These are phyloP conservation scores for Pleurotus ostreatus DNA, from an alignment of 768 basidiomycete species.

Conservation along the genomic window DNA sequence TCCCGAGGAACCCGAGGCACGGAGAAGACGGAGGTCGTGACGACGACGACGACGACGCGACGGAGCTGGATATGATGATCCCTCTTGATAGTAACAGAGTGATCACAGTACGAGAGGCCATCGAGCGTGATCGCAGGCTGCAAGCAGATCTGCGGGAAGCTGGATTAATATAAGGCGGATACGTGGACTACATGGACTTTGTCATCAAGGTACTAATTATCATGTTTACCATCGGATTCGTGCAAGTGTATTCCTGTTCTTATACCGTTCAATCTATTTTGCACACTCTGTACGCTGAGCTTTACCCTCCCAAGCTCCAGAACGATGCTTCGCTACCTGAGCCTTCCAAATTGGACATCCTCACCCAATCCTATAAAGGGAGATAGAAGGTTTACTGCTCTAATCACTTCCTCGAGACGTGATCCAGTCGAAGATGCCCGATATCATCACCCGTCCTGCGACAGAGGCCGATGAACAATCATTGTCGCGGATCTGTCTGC, in stretches of 20 bases:
- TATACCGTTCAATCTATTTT: constrained; percentile 1
- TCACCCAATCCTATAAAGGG: no score
- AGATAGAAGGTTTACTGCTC: no score
- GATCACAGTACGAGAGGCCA: constrained; percentile 38
- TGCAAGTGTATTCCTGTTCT: not conserved
- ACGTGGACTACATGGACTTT: not conserved
- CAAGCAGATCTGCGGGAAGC: constrained; percentile 59
- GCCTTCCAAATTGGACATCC: no score
- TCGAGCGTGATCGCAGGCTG: constrained; percentile 53
- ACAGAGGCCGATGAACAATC: constrained; percentile 48
- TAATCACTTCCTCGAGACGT: no score
- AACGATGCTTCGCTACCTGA: no score
- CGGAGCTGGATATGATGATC: constrained; percentile 26
- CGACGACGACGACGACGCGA: not conserved
- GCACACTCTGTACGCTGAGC: not conserved
- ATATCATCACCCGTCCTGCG: constrained; percentile 50
- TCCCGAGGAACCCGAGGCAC: constrained; percentile 5
- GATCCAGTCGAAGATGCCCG: constrained; percentile 24
- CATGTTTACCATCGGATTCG: no score
- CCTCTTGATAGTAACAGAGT: constrained; percentile 33
- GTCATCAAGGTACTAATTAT: no score
- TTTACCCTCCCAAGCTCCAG: not conserved
- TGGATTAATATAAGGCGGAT: constrained; percentile 47
- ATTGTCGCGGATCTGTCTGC: constrained; percentile 68
- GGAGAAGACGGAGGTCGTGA: not conserved